Conservation (phyloP, 768 basidiomycete species). For the Mycena rosella region DNA sequence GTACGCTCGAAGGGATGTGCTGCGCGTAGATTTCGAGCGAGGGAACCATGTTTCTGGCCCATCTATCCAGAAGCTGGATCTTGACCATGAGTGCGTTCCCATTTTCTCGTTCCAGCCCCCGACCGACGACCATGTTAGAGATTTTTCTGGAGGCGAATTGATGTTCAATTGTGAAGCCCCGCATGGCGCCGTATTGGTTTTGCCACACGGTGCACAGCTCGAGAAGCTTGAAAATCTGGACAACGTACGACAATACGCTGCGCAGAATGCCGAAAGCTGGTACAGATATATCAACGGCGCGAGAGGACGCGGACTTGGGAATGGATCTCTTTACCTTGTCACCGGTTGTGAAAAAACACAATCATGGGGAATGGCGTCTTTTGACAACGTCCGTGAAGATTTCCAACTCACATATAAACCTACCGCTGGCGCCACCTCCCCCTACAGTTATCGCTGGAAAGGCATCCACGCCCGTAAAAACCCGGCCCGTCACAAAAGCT, state of each 20-base stretch:
- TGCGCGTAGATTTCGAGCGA: background rate
- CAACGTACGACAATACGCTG: conserved; percentile 27
- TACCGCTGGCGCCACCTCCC: background rate
- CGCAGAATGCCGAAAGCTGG: conserved; percentile 32
- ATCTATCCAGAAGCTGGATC: conserved; percentile 4
- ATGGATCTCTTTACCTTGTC: conserved; percentile 36
- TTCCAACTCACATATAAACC: conserved; percentile 8
- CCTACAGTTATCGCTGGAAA: background rate
- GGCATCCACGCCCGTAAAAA: background rate
- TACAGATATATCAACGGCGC: conserved; percentile 32
- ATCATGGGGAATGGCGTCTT: conserved; percentile 37
- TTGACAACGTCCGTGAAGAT: conserved; percentile 1
- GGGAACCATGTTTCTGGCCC: conserved; percentile 9
- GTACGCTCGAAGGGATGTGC: conserved; percentile 4
- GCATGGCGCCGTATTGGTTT: too few relatives aligned
- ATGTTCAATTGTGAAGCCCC: too few relatives aligned
- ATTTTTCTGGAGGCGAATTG: too few relatives aligned
- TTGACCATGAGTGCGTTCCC: background rate
- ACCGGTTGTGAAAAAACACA: conserved; percentile 38
- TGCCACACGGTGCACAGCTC: too few relatives aligned
- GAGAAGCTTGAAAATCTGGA: conserved; percentile 19
- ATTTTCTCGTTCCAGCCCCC: background rate
- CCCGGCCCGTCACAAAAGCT: conserved; percentile 1
- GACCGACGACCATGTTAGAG: background rate
- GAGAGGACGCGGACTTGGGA: conserved; percentile 23